These are phyloP conservation scores for Sistotremastrum suecicum DNA, from an alignment of 768 basidiomycete genomes.

Conservation along the genomic window DNA sequence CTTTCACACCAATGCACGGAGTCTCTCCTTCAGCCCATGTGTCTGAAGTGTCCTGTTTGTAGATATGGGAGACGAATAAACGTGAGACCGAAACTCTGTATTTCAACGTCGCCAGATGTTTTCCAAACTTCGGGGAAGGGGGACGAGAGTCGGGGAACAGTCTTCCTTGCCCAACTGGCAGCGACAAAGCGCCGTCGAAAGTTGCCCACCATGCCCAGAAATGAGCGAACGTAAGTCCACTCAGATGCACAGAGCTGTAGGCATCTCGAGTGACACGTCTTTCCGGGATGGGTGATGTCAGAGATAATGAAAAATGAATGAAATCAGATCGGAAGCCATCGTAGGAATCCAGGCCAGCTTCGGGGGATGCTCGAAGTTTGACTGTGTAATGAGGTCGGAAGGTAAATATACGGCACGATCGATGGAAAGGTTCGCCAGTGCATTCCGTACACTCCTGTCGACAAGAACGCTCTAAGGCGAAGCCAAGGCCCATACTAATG, in stretches of 20 bases:
- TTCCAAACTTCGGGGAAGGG: slow-evolving; percentile 75
- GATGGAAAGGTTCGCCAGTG: slow-evolving; percentile 46
- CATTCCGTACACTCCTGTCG: slow-evolving; percentile 51
- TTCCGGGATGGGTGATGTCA: slow-evolving; percentile 47
- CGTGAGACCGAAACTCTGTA: slow-evolving; percentile 70
- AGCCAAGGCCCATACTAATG: slow-evolving; percentile 76
- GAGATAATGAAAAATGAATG: slow-evolving; percentile 80
- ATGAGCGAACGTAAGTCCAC: slow-evolving; percentile 71
- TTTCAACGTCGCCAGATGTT: slow-evolving; percentile 82
- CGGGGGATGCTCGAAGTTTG: slow-evolving; percentile 33
- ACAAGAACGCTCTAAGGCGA: slow-evolving; percentile 73
- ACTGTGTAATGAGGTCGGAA: slow-evolving; percentile 76
- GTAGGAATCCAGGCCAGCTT: slow-evolving; percentile 53
- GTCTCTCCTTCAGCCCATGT: slow-evolving; percentile 73
- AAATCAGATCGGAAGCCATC: slow-evolving; percentile 86
- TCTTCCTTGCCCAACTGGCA: slow-evolving; percentile 81
- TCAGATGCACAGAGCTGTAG: slow-evolving; percentile 70
- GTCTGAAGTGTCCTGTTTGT: slow-evolving; percentile 66
- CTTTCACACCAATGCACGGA: slow-evolving; percentile 77
- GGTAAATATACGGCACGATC: slow-evolving; percentile 65
- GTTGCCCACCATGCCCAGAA: slow-evolving; percentile 89
- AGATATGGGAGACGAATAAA: slow-evolving; percentile 75
- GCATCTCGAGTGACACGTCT: slow-evolving; percentile 12
- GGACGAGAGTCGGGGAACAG: slow-evolving; percentile 54
- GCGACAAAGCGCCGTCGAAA: slow-evolving; percentile 63